phyloP scores from a whole-genome alignment of 495 filamentous ascomycete genomes.

The Daldinia decipiens region DNA sequence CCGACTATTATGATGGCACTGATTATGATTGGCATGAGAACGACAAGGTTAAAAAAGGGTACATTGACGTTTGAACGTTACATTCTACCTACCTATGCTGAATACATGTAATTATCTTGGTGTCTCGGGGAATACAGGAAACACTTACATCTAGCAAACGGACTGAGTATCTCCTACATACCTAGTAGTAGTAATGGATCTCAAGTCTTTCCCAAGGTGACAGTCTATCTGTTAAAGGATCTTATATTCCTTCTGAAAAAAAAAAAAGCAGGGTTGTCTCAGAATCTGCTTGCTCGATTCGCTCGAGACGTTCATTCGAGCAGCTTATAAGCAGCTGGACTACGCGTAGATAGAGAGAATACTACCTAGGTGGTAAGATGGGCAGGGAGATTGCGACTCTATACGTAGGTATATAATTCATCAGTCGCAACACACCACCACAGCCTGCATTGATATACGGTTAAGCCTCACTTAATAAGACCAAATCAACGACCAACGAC shows the following conservation, averaged over 20 bases:
- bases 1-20: too few species aligned
- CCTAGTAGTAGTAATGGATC: not conserved
- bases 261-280: slow-evolving; percentile 2
- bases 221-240: not conserved
- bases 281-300: too few species aligned
- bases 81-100: not conserved
- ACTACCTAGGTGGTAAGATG: not conserved
- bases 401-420: slow-evolving; percentile 1
- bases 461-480: not conserved
- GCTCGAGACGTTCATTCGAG: not conserved
- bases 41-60: not conserved
- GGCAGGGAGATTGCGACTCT: not conserved
- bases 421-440: slow-evolving; percentile 13
- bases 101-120: not conserved
- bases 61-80: not conserved
- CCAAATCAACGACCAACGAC: not conserved
- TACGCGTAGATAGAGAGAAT: not conserved
- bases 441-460: slow-evolving; percentile 9
- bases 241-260: slow-evolving; percentile 8
- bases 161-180: not conserved
- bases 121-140: too few species aligned
- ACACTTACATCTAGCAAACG: not conserved
- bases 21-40: too few species aligned
- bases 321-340: slow-evolving; percentile 11
- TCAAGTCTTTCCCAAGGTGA: not conserved